These are phyloP conservation scores for Echinochloa phyllopogon DNA, from an alignment of 176 grass and related monocot species.

Conservation along the genomic window DNA sequence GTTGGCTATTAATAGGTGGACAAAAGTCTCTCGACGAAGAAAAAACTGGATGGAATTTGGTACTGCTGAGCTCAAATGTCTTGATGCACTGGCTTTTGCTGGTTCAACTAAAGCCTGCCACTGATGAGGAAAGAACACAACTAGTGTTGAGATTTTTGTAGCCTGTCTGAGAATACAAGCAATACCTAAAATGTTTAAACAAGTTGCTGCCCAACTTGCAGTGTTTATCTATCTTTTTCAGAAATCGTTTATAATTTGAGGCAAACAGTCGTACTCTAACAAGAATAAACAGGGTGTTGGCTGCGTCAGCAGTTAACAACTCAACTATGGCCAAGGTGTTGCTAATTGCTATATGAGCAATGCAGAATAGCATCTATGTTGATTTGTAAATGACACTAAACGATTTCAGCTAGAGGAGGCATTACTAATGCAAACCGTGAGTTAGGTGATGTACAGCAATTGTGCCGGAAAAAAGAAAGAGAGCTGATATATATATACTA, in stretches of 20 bases:
- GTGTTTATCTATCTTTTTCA: not conserved
- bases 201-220: slow-evolving; percentile 17
- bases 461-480: too few species aligned
- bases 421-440: not conserved
- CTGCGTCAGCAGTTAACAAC: not conserved
- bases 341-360: not conserved
- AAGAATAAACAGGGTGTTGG: not conserved
- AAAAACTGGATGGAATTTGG: slow-evolving; percentile 5
- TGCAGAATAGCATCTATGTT: not conserved
- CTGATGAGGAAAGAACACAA: slow-evolving; percentile 1
- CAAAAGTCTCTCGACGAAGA: slow-evolving; percentile 11
- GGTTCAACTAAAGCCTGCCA: slow-evolving; percentile 18
- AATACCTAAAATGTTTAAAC: not conserved
- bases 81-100: slow-evolving; percentile 4
- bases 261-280: not conserved
- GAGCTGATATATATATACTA: too few species aligned
- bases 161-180: not conserved
- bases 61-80: not conserved
- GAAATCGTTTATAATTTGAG: not conserved
- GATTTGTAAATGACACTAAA: not conserved
- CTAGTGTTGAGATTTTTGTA: not conserved
- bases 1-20: not conserved
- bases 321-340: not conserved
- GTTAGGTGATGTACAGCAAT: too few species aligned
- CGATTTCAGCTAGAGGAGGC: not conserved